Evolutionary conservation across 805 yeast genomes (phyloP).

Genomic region (Kuraishia hungarica): DNA sequence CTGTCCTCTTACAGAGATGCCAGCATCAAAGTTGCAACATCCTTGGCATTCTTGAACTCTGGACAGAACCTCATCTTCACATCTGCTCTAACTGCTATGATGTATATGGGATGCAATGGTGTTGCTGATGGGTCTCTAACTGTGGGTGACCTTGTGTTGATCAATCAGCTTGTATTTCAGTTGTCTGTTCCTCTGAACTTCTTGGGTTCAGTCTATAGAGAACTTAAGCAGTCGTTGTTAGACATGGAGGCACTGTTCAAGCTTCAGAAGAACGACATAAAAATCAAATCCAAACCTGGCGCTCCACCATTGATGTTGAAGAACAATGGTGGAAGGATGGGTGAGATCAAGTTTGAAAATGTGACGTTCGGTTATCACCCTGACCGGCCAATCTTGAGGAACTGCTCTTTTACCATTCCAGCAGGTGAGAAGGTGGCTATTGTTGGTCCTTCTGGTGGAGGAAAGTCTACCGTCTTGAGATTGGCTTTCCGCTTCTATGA

Average conservation of each 20-base stretch:
- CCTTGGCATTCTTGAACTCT: slow-evolving; percentile 67
- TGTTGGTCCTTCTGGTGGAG: slow-evolving; percentile 96
- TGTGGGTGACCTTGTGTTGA: slow-evolving; percentile 91
- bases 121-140: slow-evolving; percentile 76
- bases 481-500: slow-evolving; percentile 88
- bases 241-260: slow-evolving; percentile 95
- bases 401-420: slow-evolving; percentile 79
- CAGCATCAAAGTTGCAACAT: slow-evolving; percentile 75
- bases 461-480: slow-evolving; percentile 83
- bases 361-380: slow-evolving; percentile 91
- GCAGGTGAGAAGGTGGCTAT: slow-evolving; percentile 89
- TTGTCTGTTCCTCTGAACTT: slow-evolving; percentile 91
- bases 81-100: slow-evolving; percentile 87
- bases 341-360: slow-evolving; percentile 82
- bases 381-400: slow-evolving; percentile 73
- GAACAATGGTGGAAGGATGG: slow-evolving; percentile 32
- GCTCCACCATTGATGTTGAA: slow-evolving; percentile 54
- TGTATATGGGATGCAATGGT: slow-evolving; percentile 96
- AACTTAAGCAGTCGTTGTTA: slow-evolving; percentile 81
- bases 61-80: slow-evolving; percentile 82
- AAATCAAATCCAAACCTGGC: slow-evolving; percentile 49
- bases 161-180: slow-evolving; percentile 94
- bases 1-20: slow-evolving; percentile 67
- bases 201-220: slow-evolving; percentile 92
- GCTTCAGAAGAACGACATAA: slow-evolving; percentile 66